Conservation (phyloP, 495 filamentous ascomycete species). For the Ascodesmis nigricans region DNA sequence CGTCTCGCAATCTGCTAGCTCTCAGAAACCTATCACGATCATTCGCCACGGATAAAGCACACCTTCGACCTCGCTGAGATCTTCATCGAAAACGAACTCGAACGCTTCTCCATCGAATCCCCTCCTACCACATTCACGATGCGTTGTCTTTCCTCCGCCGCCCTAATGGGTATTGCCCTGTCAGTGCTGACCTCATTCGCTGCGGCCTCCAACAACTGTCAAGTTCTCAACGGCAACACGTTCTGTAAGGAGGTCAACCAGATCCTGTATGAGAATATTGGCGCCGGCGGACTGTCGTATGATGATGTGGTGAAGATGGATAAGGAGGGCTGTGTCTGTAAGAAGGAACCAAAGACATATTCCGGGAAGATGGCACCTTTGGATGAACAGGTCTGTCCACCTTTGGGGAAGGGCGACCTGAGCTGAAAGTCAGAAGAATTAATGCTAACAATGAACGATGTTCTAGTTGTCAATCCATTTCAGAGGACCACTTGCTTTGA, state of each 20-base stretch:
- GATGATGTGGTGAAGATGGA: slow-evolving; percentile 37
- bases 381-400: slow-evolving; percentile 37
- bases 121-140: no score
- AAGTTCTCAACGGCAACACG: slow-evolving; percentile 23
- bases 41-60: no score
- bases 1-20: no score
- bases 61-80: no score
- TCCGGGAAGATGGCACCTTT: slow-evolving; percentile 39
- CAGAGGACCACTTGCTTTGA: slow-evolving; percentile 40
- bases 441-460: slow-evolving; percentile 6
- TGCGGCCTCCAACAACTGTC: no score
- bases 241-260: slow-evolving; percentile 39
- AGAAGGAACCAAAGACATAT: slow-evolving; percentile 27
- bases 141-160: no score
- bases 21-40: no score
- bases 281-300: slow-evolving; percentile 34
- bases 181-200: no score
- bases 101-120: no score
- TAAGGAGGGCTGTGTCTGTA: slow-evolving; percentile 30
- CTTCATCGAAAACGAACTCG: no score
- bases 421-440: no score
- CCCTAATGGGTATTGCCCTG: no score
- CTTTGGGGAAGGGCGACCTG: neutral
- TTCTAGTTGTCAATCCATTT: slow-evolving; percentile 44
- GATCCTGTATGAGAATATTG: slow-evolving; percentile 38